Evolutionary conservation across 73 alveolate species (phyloP), one percentile per base, ranked within the genome.

Genomic region (Stentor coeruleus): DNA sequence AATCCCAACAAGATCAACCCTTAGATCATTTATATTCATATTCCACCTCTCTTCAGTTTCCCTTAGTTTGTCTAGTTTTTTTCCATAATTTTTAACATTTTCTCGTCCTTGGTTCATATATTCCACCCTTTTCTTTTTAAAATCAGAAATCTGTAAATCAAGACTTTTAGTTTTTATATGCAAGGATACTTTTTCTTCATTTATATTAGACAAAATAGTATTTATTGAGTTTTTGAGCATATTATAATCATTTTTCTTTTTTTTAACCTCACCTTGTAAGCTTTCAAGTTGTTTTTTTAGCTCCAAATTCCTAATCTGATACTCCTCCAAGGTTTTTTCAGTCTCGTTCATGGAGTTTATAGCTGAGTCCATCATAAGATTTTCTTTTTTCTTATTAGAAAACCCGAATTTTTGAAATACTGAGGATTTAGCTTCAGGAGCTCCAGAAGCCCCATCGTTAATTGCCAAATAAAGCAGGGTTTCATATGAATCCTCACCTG

Each of bases 41-140:
- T 20, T 66, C 37, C 79, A 66, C 36, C 20, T 66, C 33, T 66
- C 79, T 66, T 66, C 79, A 31, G 11, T 20, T 66, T 66, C 79
- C 33, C 39, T 66, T 26, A 31, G 37, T 31, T 31, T 20, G n/a
- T 66, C 79, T 66, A 26, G 36, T 26, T 26, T 66, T 31, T 20
- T 66, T 66, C n/a, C n/a, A 66, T 66, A 33, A 15, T 66, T 26
- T 20, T 66, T 0, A 20, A 14, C 33, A 20, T 14, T 26, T 26
- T 28, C 33, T 66, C 33, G 49, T 66, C 14, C 36, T 26, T 66
- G 26, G 1, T 66, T 66, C 79, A 66, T 66, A 28, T 28, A 66
- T 66, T 66, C 79, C 37, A 20, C 42, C 33, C 33, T 37, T 20
- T 20, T 33, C 1, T 14, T 0, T 26, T 26, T 66, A 14, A 14